Percentiles rank a stretch among this genome's conserved stretches.
Conservation (phyloP, 768 basidiomycete genomes). For the Lentinula edodes region DNA sequence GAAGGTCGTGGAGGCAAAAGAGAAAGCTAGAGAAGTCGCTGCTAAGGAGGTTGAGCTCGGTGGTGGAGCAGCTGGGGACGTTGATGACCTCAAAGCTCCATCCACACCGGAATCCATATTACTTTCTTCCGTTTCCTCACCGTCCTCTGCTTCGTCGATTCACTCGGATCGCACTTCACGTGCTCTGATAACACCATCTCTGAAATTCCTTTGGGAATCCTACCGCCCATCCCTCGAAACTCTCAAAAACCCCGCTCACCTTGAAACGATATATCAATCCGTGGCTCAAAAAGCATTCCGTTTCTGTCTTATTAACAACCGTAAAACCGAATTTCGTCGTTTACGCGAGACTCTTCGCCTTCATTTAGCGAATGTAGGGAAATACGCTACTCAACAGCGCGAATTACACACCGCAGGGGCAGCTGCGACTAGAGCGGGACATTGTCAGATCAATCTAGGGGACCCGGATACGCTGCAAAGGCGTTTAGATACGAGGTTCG, state of each 20-base stretch:
- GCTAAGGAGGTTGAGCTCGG: constrained; percentile 32
- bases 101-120: constrained; percentile 93
- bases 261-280: constrained; percentile 95
- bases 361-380: constrained; percentile 90
- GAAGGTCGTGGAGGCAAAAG: constrained; percentile 82
- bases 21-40: constrained; percentile 82
- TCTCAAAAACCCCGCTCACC: constrained; percentile 88
- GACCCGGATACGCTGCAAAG: constrained; percentile 93
- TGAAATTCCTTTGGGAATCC: constrained; percentile 98
- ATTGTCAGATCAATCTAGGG: constrained; percentile 88
- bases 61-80: constrained; percentile 43
- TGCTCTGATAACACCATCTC: constrained; percentile 93
- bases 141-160: constrained; percentile 59
- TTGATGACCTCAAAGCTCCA: constrained; percentile 93
- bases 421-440: background rate
- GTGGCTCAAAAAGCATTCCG: constrained; percentile 97
- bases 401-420: no score
- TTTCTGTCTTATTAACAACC: constrained; percentile 89
- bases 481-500: constrained; percentile 95
- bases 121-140: constrained; percentile 62
- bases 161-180: constrained; percentile 93
- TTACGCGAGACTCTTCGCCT: constrained; percentile 94
- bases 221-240: constrained; percentile 95
- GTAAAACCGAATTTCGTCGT: constrained; percentile 95
- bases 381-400: constrained; percentile 82